These are phyloP conservation scores for Catenaria anguillulae DNA, from an alignment of 371 early-diverging fungal species.

Conservation along the genomic window DNA sequence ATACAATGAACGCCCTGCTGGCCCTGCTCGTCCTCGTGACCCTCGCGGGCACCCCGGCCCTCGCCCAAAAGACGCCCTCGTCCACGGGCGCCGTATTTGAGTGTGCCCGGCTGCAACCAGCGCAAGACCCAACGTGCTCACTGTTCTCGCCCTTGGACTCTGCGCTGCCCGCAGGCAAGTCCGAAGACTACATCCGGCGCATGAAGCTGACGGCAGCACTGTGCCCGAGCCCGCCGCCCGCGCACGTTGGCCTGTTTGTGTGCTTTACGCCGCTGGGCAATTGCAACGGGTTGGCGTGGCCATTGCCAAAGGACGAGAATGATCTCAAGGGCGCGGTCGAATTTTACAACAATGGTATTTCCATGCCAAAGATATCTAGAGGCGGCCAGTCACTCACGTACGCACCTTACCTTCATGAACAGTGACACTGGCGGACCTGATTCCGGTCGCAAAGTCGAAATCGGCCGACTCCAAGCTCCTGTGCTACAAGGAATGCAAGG, in stretches of 20 bases:
- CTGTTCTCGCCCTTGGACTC: background rate
- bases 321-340: background rate
- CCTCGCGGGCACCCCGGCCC: background rate
- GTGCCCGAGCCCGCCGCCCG: background rate
- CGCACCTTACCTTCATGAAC: too few relatives aligned
- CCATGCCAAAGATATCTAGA: too few relatives aligned
- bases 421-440: background rate
- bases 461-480: background rate
- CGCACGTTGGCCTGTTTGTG: background rate
- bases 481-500: background rate
- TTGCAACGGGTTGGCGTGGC: background rate
- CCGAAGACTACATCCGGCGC: background rate
- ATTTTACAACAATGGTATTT: background rate
- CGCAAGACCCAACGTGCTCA: background rate
- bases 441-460: background rate
- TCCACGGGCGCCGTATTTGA: background rate
- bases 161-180: background rate
- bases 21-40: background rate
- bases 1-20: background rate
- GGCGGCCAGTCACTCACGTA: too few relatives aligned
- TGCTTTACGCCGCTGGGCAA: slow-evolving; percentile 4
- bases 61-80: background rate
- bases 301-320: background rate
- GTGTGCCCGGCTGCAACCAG: background rate
- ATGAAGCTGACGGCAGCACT: background rate